Conservation (phyloP, 441 rosid genomes). For the Euphorbia schlechtendalii region DNA sequence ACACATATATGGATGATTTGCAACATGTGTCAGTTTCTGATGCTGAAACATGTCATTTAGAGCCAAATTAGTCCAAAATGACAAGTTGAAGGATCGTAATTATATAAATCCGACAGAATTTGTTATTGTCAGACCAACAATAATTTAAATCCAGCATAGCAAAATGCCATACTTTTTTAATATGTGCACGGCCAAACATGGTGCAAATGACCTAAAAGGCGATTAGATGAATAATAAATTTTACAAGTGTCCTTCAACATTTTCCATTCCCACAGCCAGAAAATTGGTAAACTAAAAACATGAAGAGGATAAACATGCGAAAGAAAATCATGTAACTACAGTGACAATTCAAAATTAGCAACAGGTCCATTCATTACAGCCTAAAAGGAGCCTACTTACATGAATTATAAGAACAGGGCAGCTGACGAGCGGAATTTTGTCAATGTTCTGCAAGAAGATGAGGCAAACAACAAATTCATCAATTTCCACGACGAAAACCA, state of each 20-base stretch:
- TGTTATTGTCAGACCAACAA: not conserved
- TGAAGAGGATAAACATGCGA: not conserved
- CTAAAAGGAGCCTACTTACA: conserved; percentile 42
- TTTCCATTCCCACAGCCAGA: not conserved
- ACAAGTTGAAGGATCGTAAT: not conserved
- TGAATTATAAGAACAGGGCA: conserved; percentile 89
- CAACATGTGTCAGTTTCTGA: not conserved
- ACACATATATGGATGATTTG: not conserved
- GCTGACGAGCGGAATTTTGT: conserved; percentile 85
- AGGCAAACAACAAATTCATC: conserved; percentile 8
- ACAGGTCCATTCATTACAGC: too few relatives aligned
- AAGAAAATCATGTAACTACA: conserved; percentile 5
- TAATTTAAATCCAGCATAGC: conserved; percentile 13
- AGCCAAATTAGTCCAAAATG: not conserved
- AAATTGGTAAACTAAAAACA: not conserved
- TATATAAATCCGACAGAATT: not conserved
- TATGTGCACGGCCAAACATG: not conserved
- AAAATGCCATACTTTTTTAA: not conserved
- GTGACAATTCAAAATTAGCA: not conserved
- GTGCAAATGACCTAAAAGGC: not conserved
- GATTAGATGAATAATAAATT: not conserved
- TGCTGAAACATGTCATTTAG: not conserved
- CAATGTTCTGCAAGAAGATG: conserved; percentile 66
- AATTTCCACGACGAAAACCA: not conserved
- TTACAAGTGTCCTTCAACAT: not conserved